Percentiles rank a stretch among this genome's conserved stretches.
Evolutionary conservation across 2,329 filamentous ascomycete species (phyloP).

Genomic region (Botrytis paeoniae): DNA sequence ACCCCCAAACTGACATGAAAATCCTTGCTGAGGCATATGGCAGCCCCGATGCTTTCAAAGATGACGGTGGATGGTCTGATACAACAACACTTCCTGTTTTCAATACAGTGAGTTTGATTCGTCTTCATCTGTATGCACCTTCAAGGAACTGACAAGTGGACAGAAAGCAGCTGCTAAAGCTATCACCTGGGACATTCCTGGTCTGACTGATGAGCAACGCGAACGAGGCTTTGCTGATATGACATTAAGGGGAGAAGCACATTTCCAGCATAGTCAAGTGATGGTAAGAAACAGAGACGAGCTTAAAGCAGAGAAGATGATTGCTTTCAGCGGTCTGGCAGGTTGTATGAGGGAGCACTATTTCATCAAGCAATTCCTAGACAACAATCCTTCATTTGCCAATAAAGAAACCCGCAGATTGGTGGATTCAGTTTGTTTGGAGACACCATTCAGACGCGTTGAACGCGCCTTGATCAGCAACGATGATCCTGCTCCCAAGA

Average conservation of each 20-base stretch:
- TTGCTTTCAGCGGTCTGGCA: slow-evolving; percentile 7
- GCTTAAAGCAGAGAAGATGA: slow-evolving; percentile 4
- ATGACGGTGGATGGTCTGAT: slow-evolving; percentile 10
- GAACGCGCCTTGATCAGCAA: slow-evolving; percentile 9
- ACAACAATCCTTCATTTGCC: neutral
- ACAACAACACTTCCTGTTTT: slow-evolving; percentile 8
- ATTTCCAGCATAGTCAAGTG: slow-evolving; percentile 8
- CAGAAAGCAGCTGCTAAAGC: slow-evolving; percentile 11
- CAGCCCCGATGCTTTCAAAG: slow-evolving; percentile 9
- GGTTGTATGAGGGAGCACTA: slow-evolving; percentile 8
- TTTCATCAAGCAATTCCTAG: slow-evolving; percentile 4
- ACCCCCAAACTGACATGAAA: slow-evolving; percentile 17
- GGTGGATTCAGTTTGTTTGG: neutral
- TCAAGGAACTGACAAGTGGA: neutral
- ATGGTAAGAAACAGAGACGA: slow-evolving; percentile 1
- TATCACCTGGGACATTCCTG: neutral
- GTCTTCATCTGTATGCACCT: neutral
- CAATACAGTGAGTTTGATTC: slow-evolving; percentile 20
- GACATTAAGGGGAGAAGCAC: slow-evolving; percentile 6
- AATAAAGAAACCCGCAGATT: neutral
- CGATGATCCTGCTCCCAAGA: neutral
- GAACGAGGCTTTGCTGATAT: slow-evolving; percentile 1
- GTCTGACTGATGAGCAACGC: slow-evolving; percentile 5
- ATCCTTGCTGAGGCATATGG: slow-evolving; percentile 13
- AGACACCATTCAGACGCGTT: neutral